phyloP scores from a whole-genome alignment of 2,329 filamentous ascomycete species.

The Fusarium humuli region DNA sequence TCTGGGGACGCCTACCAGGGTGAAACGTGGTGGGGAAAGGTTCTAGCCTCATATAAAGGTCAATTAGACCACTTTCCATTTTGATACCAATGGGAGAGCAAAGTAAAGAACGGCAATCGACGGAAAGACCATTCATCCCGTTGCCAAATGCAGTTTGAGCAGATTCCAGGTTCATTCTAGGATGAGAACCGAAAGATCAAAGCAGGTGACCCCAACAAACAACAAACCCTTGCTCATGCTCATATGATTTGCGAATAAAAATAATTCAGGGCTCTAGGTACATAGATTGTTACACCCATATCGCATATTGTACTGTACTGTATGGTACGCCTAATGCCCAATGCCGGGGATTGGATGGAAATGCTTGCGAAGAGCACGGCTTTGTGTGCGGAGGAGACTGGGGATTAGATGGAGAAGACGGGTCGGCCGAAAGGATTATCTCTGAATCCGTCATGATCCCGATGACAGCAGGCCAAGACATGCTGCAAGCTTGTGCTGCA shows the following conservation, averaged over 20 bases:
- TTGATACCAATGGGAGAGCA: slow-evolving; percentile 7
- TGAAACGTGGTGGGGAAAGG: slow-evolving; percentile 33
- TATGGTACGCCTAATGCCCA: background rate
- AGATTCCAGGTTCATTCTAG: background rate
- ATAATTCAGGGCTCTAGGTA: slow-evolving; percentile 5
- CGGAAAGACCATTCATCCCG: background rate
- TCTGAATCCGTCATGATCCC: slow-evolving; percentile 31
- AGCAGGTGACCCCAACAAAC: background rate
- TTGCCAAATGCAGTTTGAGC: background rate
- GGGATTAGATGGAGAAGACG: slow-evolving; percentile 30
- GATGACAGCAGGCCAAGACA: slow-evolving; percentile 14
- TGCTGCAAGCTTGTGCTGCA: slow-evolving; percentile 23
- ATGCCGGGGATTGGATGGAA: slow-evolving; percentile 42
- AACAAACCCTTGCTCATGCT: slow-evolving; percentile 12
- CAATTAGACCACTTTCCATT: slow-evolving; percentile 17
- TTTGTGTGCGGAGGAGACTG: slow-evolving; percentile 35
- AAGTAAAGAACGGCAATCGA: slow-evolving; percentile 12
- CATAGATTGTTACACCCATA: background rate
- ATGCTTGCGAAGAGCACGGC: slow-evolving; percentile 29
- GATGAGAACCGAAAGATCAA: background rate
- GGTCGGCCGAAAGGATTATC: slow-evolving; percentile 38
- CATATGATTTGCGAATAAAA: slow-evolving; percentile 3
- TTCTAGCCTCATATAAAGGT: slow-evolving; percentile 27
- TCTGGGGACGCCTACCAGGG: slow-evolving; percentile 34
- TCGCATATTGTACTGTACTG: background rate